A percentile compares a stretch with the other conserved stretches of the same genome.
Evolutionary conservation across 1,284 basidiomycete genomes (phyloP).

Genomic region (Apiotrichum akiyoshidainum): DNA sequence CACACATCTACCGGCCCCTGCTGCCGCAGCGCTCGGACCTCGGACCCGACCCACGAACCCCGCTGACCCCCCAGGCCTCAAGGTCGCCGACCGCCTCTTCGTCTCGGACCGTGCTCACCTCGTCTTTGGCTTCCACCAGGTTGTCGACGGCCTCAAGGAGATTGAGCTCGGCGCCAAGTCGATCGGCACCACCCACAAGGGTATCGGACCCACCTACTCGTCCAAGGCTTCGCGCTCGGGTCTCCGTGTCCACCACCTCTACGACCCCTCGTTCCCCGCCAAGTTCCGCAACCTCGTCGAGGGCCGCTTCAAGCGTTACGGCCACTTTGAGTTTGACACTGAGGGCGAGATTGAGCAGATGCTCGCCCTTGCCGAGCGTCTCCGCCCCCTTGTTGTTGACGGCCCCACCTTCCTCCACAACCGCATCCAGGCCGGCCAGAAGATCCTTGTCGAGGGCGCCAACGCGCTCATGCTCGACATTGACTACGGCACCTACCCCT

Average conservation of each 20-base stretch:
- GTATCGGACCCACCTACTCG: conserved; percentile 97
- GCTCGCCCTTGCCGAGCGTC: conserved; percentile 79
- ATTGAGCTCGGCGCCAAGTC: conserved; percentile 90
- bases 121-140: conserved; percentile 99
- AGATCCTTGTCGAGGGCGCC: conserved; percentile 89
- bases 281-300: conserved; percentile 97
- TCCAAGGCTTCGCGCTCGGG: conserved; percentile 96
- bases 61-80: conserved; percentile 62
- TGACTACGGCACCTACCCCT: conserved; percentile 97
- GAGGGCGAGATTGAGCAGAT: conserved; percentile 93
- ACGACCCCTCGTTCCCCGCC: conserved; percentile 80
- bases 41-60: not conserved
- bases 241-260: conserved; percentile 92
- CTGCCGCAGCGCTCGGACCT: not conserved
- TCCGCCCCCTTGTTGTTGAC: conserved; percentile 76
- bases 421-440: conserved; percentile 68
- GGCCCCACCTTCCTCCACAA: conserved; percentile 26
- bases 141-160: conserved; percentile 97
- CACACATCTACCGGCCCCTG: not conserved
- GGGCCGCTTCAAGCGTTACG: conserved; percentile 96
- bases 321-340: conserved; percentile 97
- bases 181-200: conserved; percentile 96
- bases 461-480: conserved; percentile 98
- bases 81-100: conserved; percentile 81
- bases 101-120: conserved; percentile 94